A percentile compares a stretch with the other conserved stretches of the same genome.
phyloP scores from a whole-genome alignment of 1,284 basidiomycete genomes.

The Cerrena zonata region DNA sequence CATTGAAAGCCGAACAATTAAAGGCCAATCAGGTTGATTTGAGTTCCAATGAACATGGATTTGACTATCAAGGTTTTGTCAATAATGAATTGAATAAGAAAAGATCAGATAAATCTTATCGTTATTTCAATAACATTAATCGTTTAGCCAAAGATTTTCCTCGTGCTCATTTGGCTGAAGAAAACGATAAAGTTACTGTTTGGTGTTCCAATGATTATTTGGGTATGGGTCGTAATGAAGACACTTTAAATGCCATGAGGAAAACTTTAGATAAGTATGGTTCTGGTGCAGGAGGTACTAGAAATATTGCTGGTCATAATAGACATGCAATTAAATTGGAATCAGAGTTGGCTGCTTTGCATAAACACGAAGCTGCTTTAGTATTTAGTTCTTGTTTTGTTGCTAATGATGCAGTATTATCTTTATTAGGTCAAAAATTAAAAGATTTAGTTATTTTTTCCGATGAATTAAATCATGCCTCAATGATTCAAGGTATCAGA shows the following conservation, averaged over 20 bases:
- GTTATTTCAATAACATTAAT: conserved; percentile 99
- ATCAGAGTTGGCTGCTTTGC: conserved; percentile 84
- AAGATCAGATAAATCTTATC: too few relatives aligned
- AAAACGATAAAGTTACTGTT: conserved; percentile 91
- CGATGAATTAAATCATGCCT: conserved; percentile 94
- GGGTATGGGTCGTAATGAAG: conserved; percentile 96
- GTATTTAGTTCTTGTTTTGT: conserved; percentile 99
- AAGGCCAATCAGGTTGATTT: too few relatives aligned
- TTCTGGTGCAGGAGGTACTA: conserved; percentile 95
- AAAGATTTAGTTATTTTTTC: conserved; percentile 96
- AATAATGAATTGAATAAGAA: too few relatives aligned
- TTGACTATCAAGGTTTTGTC: too few relatives aligned
- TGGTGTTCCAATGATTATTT: conserved; percentile 99
- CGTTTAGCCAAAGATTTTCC: conserved; percentile 93
- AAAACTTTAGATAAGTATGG: conserved; percentile 92
- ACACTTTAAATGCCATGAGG: conserved; percentile 96
- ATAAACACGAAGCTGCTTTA: conserved; percentile 90
- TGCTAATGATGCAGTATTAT: conserved; percentile 96
- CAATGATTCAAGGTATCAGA: conserved; percentile 99
- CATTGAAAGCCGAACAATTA: too few relatives aligned
- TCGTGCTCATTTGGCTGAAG: conserved; percentile 85
- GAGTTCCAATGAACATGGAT: too few relatives aligned
- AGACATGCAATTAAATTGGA: conserved; percentile 94
- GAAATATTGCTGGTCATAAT: conserved; percentile 98
- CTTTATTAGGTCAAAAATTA: conserved; percentile 90